Conservation (phyloP, 306 rosid genomes). For the Vachellia collinsii region DNA sequence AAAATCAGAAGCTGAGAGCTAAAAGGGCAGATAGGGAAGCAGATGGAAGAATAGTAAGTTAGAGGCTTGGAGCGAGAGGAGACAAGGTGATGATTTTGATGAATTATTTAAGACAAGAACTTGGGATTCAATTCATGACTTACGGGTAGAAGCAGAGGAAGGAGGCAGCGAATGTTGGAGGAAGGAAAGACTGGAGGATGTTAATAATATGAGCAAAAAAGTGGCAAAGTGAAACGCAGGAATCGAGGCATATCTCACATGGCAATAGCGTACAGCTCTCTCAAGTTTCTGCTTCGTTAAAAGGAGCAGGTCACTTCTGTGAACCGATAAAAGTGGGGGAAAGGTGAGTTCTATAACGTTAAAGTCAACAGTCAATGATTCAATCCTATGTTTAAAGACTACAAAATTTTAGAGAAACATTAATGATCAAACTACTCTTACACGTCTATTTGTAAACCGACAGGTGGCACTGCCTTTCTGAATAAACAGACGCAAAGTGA, state of each 20-base stretch:
- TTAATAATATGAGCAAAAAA: constrained; percentile 34
- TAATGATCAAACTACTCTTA: background rate
- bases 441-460: too few species aligned
- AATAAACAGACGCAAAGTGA: background rate
- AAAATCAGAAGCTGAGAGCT: constrained; percentile 28
- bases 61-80: background rate
- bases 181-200: constrained; percentile 25
- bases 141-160: constrained; percentile 45
- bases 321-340: background rate
- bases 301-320: background rate
- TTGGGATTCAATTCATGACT: constrained; percentile 42
- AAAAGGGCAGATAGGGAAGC: constrained; percentile 24
- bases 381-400: background rate
- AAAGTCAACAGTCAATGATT: background rate
- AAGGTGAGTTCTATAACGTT: background rate
- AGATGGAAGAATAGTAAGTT: background rate
- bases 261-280: constrained; percentile 55
- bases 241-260: constrained; percentile 84
- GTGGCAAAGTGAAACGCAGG: constrained; percentile 39
- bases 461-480: background rate
- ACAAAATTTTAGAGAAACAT: background rate
- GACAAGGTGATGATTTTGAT: background rate
- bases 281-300: constrained; percentile 52
- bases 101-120: background rate
- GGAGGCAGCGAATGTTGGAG: constrained; percentile 50